These are phyloP conservation scores for Phytopythium delawarense DNA, from an alignment of 352 stramenopile species.

Conservation along the genomic window DNA sequence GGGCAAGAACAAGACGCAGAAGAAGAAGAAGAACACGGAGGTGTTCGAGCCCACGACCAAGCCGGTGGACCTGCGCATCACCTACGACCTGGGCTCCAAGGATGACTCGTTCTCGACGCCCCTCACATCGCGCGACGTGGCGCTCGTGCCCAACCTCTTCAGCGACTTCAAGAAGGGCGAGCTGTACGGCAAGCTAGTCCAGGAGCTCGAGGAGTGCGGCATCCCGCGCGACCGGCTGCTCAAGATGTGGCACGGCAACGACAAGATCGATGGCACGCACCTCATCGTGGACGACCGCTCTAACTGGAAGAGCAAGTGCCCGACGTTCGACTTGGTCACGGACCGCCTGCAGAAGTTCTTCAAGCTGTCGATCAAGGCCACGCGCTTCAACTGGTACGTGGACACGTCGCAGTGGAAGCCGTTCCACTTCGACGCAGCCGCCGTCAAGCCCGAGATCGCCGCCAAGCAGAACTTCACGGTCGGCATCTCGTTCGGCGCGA, in stretches of 20 bases:
- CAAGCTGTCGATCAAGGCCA: constrained; percentile 83
- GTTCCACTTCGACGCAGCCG: constrained; percentile 91
- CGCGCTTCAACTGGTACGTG: constrained; percentile 95
- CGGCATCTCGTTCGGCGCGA: constrained; percentile 91
- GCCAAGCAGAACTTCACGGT: constrained; percentile 94
- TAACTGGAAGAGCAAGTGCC: constrained; percentile 66
- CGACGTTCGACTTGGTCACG: constrained; percentile 81
- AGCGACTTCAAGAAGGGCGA: constrained; percentile 69
- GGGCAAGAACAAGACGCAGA: constrained; percentile 10
- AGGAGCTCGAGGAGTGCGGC: constrained; percentile 61
- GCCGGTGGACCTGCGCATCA: constrained; percentile 67
- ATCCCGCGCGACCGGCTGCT: constrained; percentile 61
- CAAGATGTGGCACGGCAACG: constrained; percentile 82
- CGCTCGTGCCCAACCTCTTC: constrained; percentile 72
- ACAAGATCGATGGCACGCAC: constrained; percentile 91
- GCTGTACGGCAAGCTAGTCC: constrained; percentile 62
- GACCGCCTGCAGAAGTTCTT: constrained; percentile 88
- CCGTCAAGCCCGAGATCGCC: constrained; percentile 92
- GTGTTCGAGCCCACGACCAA: constrained; percentile 64
- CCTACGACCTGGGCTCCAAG: constrained; percentile 54
- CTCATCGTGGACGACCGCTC: constrained; percentile 90
- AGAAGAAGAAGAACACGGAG: constrained; percentile 76
- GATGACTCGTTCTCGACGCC: constrained; percentile 54
- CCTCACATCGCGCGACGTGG: constrained; percentile 55
- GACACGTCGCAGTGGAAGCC: constrained; percentile 93